Base-by-base conservation (phyloP, 139 green algal genomes). In the Trebouxia sp. region DNA sequence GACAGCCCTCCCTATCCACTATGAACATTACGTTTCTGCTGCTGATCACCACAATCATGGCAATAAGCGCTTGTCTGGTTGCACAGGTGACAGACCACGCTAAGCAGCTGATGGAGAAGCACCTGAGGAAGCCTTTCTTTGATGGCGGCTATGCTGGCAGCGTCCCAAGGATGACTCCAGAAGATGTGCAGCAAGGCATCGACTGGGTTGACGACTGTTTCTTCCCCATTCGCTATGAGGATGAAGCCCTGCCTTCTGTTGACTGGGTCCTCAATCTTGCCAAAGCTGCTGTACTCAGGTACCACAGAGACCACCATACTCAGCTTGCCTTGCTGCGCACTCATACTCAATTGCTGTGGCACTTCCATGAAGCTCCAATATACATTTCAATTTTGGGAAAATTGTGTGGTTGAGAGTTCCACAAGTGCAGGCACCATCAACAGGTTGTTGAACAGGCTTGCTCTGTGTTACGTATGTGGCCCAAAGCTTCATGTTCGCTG, bases 231-330 rank as follows among this genome's bases (percentile, higher is more conserved):
- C 83, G 91, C 28, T 89, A 87, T 38, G 83, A 58, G 77, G 91
- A 96, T 69, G 94, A 97, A 28, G 83, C 90, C 65, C 80, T 95
- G 43, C 96, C 96, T 14, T 92, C 76, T 45, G 90, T 99, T 28
- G 96, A 98, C 69, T 99, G 93, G 93, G 88, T 99, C 47, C 87
- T 99, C 10, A 87, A 94, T 38, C 86, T 93, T 30, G 96, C 95
- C 10, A 69, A 81, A 6, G 85, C 88, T 0, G 93, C 94, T 56
- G 94, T 98, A 28, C 82, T 95, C 50, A 83, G 91, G 56, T 83
- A 58, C 22, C 58, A 14, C 26, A 26, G 47, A 53, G 47, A 6
- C 47, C 47, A 26, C 20, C 20, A 14, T 2, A 20, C 11, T 15
- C 17, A 35, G 58, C 58, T 70, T 15, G 3, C 17, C 3, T 35